Percentiles rank a stretch among this genome's conserved stretches.
Evolutionary conservation across 1,284 basidiomycete species (phyloP).

Genomic region (Sporisorium iseilematis-ciliati): DNA sequence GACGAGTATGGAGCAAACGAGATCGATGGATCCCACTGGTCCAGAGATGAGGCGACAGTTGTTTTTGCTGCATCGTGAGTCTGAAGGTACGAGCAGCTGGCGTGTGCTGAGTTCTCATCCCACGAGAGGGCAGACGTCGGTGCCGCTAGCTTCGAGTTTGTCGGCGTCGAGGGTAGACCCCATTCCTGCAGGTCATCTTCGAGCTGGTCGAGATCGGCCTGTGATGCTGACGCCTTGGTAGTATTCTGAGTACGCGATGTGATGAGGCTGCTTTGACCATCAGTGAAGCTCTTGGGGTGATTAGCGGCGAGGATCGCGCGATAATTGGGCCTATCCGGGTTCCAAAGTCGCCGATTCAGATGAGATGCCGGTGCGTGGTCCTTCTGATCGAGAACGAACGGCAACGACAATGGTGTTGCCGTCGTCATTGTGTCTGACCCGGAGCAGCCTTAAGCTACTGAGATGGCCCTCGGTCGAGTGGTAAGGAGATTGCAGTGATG

Average conservation of each 20-base stretch:
- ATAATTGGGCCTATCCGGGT: constrained; percentile 40
- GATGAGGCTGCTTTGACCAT: background rate
- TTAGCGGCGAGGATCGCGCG: constrained; percentile 23
- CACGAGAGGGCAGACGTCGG: constrained; percentile 39
- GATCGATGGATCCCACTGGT: constrained; percentile 47
- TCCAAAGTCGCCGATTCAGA: constrained; percentile 19
- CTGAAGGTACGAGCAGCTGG: constrained; percentile 21
- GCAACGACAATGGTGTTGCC: constrained; percentile 31
- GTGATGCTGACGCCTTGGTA: background rate
- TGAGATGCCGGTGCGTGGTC: constrained; percentile 2
- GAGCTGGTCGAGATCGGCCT: constrained; percentile 20
- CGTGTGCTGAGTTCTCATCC: constrained; percentile 38
- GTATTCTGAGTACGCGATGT: background rate
- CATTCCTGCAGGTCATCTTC: constrained; percentile 34
- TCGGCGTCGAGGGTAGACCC: constrained; percentile 28
- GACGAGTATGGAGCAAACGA: constrained; percentile 40
- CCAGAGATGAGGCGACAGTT: constrained; percentile 6
- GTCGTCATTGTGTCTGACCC: constrained; percentile 24
- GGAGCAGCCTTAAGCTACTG: background rate
- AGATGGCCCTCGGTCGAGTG: too few relatives aligned
- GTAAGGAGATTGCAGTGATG: background rate
- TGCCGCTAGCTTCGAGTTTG: constrained; percentile 11
- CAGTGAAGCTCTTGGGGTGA: background rate
- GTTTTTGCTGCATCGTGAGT: background rate
- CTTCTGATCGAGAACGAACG: constrained; percentile 30